Percentiles rank a stretch among this genome's conserved stretches.
Conservation (phyloP, 345 rosid species). For the Rhodamnia argentea region DNA sequence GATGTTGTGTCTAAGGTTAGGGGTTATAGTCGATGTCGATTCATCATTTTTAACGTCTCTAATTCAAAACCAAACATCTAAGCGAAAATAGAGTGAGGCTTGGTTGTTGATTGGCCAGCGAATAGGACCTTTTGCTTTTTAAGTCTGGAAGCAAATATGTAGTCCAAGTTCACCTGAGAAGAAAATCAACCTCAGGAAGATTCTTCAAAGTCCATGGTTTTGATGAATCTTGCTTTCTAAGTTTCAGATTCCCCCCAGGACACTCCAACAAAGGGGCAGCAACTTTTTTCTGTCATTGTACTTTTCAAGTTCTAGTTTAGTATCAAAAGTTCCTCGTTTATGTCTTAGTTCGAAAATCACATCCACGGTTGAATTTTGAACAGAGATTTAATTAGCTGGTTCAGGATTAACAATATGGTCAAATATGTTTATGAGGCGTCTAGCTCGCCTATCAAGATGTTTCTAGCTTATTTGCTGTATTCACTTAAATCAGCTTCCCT, state of each 20-base stretch:
- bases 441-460: neutral
- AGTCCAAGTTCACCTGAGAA: neutral
- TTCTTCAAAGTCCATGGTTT: neutral
- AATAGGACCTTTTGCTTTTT: neutral
- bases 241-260: neutral
- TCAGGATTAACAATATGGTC: neutral
- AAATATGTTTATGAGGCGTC: neutral
- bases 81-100: neutral
- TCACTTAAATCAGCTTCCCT: neutral
- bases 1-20: neutral
- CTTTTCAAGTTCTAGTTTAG: neutral
- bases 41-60: too few relatives aligned
- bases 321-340: neutral
- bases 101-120: neutral
- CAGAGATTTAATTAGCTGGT: neutral
- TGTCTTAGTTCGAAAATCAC: neutral
- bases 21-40: too few relatives aligned
- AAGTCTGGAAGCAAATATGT: neutral
- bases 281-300: neutral
- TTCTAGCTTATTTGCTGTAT: neutral
- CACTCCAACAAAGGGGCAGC: neutral
- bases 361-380: neutral
- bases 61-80: too few relatives aligned
- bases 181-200: neutral
- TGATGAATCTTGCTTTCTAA: neutral